phyloP scores from a whole-genome alignment of 2,329 filamentous ascomycete genomes.

The Ascocoryne sarcoides region DNA sequence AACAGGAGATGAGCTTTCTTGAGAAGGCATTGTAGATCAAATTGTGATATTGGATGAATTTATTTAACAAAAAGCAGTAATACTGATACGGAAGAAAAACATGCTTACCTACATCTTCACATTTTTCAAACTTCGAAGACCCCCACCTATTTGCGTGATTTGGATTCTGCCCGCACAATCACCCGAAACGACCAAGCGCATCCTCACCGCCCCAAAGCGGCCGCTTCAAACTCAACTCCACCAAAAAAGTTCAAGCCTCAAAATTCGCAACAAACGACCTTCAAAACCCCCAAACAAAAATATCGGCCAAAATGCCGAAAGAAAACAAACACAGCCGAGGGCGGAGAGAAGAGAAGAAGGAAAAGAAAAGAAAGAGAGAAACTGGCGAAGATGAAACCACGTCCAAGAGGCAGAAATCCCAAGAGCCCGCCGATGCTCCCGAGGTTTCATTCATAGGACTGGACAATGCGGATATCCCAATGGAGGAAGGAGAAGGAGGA shows the following conservation, averaged over 20 bases:
- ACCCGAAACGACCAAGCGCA: constrained; percentile 2
- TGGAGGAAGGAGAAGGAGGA: constrained; percentile 12
- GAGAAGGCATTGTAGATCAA: constrained; percentile 13
- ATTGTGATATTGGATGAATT: not conserved
- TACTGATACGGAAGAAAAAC: not conserved
- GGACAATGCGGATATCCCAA: constrained; percentile 13
- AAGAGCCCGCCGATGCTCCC: constrained; percentile 17
- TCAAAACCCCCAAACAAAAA: not conserved
- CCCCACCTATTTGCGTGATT: constrained; percentile 2
- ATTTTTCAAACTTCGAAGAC: no score
- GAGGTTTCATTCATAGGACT: constrained; percentile 14
- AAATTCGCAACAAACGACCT: not conserved
- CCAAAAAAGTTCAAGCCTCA: constrained; percentile 4
- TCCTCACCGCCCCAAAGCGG: constrained; percentile 7
- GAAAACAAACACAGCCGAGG: constrained; percentile 50
- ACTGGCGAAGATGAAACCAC: constrained; percentile 29
- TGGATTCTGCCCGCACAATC: constrained; percentile 2
- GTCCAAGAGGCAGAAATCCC: constrained; percentile 30
- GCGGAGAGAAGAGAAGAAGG: constrained; percentile 40
- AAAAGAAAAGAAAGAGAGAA: constrained; percentile 39
- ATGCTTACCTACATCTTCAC: not conserved
- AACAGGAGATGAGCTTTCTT: constrained; percentile 11
- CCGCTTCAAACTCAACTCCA: constrained; percentile 5
- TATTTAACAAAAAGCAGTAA: not conserved
- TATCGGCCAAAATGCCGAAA: constrained; percentile 45